Evolutionary conservation across 2,329 filamentous ascomycete genomes (phyloP), one percentile per base, ranked within the genome.

Genomic region (Paecilomyces variotii): DNA sequence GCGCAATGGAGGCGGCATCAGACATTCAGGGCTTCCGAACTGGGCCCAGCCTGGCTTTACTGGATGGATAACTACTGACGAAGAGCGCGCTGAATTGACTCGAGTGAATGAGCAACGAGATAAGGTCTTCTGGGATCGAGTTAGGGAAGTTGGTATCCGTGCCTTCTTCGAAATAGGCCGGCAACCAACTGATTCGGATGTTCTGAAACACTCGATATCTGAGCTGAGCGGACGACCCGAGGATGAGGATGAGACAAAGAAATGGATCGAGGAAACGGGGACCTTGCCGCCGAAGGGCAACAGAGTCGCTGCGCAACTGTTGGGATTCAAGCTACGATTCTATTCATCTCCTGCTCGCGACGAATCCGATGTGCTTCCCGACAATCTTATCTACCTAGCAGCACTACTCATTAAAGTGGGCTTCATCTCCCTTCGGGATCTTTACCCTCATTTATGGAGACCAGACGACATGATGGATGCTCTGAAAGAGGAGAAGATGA

Each of bases 261-360:
- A 87, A 64, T 97, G 92, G 90, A 90, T 96, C 65, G 82, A 85
- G 62, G 79, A 84, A 60, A 97, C 93, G 2, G 87, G 87, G 58
- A 95, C 90, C 0, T 76, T 94, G 2, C 92, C 92, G 3, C 91
- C 92, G 1, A 81, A 84, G 30, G 94, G 95, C 30, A 99, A 97
- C 71, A 85, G 88, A 51, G 90, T 95, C 60, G 94, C 94, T 0
- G 95, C 95, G 30, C 94, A 97, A 71, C 82, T 99, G 2, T 85
- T 99, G 12, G 94, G 94, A 3, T 99, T 99, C 81, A 99, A 99
- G 75, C 83, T 99, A 55, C 89, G 90, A 12, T 99, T 96, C 73
- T 99, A 99, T 70, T 89, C 90, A 49, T 95, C 91, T 0, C 80
- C 87, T 28, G 86, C 88, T 35, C 85, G 93, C 58, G 85, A 90